Percentiles rank a stretch among this genome's conserved stretches.
phyloP scores from a whole-genome alignment of 306 rosid genomes.

The Astragalus glycyphyllos region DNA sequence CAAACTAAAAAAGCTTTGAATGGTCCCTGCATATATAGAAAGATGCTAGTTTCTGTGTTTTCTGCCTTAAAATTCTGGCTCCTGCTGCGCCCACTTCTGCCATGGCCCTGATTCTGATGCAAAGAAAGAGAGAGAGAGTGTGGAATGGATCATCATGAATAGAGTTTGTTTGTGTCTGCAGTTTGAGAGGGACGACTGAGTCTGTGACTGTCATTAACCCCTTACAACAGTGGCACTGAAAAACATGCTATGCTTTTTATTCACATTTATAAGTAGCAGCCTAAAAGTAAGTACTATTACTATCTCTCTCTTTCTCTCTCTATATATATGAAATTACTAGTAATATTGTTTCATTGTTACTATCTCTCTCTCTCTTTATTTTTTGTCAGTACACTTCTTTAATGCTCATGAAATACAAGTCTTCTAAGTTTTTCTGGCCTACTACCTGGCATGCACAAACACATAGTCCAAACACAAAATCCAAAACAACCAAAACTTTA shows the following conservation, averaged over 20 bases:
- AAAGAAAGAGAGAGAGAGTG: slow-evolving; percentile 16
- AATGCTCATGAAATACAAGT: slow-evolving; percentile 39
- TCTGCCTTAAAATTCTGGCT: slow-evolving; percentile 35
- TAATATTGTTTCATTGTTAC: background rate
- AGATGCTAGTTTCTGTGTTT: slow-evolving; percentile 52
- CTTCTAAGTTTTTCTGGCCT: slow-evolving; percentile 41
- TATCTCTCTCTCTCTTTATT: background rate
- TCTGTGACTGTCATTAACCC: slow-evolving; percentile 65
- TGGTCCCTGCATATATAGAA: slow-evolving; percentile 73
- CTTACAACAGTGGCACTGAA: slow-evolving; percentile 86
- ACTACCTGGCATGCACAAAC: slow-evolving; percentile 53
- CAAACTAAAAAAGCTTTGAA: slow-evolving; percentile 54
- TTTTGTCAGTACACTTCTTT: slow-evolving; percentile 48
- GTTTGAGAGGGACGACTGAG: slow-evolving; percentile 75
- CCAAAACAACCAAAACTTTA: slow-evolving; percentile 57
- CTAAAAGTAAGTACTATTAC: slow-evolving; percentile 35
- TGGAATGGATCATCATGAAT: slow-evolving; percentile 48
- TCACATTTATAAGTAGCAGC: slow-evolving; percentile 55
- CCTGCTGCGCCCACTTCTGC: slow-evolving; percentile 52
- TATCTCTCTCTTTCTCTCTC: slow-evolving; percentile 26
- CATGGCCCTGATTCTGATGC: slow-evolving; percentile 77
- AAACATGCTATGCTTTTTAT: slow-evolving; percentile 65
- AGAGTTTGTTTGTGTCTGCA: slow-evolving; percentile 67
- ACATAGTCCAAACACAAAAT: slow-evolving; percentile 61
- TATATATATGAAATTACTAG: no score